These are phyloP conservation scores for Daldinia concentrica DNA, from an alignment of 495 filamentous ascomycete genomes.

Conservation along the genomic window DNA sequence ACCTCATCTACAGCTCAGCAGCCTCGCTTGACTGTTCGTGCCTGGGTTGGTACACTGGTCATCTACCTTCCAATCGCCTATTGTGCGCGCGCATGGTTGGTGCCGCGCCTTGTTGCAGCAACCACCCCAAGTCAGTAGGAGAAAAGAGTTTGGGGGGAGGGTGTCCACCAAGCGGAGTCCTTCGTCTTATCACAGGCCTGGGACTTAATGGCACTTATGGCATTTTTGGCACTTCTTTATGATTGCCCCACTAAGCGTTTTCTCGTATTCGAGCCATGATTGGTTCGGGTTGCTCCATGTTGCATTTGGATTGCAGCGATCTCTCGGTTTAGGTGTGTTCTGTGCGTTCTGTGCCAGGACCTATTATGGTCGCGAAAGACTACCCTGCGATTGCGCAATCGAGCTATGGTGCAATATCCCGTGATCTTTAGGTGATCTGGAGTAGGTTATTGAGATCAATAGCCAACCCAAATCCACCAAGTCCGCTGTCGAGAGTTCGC, in stretches of 20 bases:
- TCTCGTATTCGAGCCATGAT: conserved; percentile 20
- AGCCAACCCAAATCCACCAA: conserved; percentile 35
- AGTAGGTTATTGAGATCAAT: conserved; percentile 33
- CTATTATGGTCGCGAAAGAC: conserved; percentile 39
- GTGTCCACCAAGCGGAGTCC: conserved; percentile 35
- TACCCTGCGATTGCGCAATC: conserved; percentile 49
- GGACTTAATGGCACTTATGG: not conserved
- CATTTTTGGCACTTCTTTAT: not conserved
- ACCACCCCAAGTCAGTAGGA: conserved; percentile 22
- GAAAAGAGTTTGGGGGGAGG: conserved; percentile 3
- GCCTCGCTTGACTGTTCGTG: conserved; percentile 27
- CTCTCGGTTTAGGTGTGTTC: conserved; percentile 31
- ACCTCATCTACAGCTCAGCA: conserved; percentile 10
- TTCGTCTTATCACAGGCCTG: conserved; percentile 35
- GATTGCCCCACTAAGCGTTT: conserved; percentile 26
- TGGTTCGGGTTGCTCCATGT: conserved; percentile 32
- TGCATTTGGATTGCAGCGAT: conserved; percentile 38
- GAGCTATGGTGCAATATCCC: conserved; percentile 50
- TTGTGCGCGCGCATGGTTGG: conserved; percentile 5
- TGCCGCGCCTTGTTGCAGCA: conserved; percentile 24
- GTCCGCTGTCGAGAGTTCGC: conserved; percentile 37
- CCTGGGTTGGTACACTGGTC: conserved; percentile 18
- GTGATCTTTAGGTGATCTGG: conserved; percentile 51
- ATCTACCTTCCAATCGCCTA: conserved; percentile 27
- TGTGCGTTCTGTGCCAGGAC: conserved; percentile 24